These are phyloP conservation scores for Pichia membranifaciens DNA, from an alignment of 805 yeast species.

Conservation along the genomic window DNA sequence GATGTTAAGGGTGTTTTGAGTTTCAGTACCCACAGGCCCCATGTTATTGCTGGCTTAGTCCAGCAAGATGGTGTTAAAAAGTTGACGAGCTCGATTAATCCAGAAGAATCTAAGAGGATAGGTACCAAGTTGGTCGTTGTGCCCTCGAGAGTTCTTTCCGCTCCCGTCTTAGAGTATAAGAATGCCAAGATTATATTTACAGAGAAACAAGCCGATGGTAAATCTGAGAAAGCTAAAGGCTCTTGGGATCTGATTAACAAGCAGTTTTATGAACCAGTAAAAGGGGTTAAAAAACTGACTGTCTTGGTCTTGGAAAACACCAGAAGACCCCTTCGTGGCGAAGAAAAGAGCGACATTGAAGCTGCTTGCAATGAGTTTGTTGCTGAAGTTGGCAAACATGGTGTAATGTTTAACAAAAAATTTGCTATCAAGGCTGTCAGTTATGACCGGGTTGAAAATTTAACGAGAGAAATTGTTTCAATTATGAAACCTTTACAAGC, in stretches of 20 bases:
- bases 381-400: conserved; percentile 17
- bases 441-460: conserved; percentile 12
- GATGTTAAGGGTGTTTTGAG: conserved; percentile 28
- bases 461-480: conserved; percentile 12
- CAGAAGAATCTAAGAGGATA: conserved; percentile 16
- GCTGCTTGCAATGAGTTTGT: conserved; percentile 18
- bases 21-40: conserved; percentile 27
- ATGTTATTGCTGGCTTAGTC: conserved; percentile 24
- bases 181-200: conserved; percentile 16
- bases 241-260: conserved; percentile 21
- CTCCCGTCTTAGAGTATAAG: conserved; percentile 20
- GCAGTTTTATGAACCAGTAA: conserved; percentile 18
- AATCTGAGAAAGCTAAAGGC: conserved; percentile 20
- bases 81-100: conserved; percentile 9
- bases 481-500: conserved; percentile 16
- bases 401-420: conserved; percentile 16
- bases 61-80: conserved; percentile 24
- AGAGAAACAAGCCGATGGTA: conserved; percentile 21
- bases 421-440: conserved; percentile 8
- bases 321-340: conserved; percentile 15
- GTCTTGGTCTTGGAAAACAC: conserved; percentile 17
- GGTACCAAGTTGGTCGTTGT: conserved; percentile 23
- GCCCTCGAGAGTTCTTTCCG: conserved; percentile 26
- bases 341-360: conserved; percentile 12
- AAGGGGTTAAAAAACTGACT: conserved; percentile 13